Evolutionary conservation across 176 grass and related monocot species (phyloP), one percentile per base, ranked within the genome.

Genomic region (Alloteropsis semialata): DNA sequence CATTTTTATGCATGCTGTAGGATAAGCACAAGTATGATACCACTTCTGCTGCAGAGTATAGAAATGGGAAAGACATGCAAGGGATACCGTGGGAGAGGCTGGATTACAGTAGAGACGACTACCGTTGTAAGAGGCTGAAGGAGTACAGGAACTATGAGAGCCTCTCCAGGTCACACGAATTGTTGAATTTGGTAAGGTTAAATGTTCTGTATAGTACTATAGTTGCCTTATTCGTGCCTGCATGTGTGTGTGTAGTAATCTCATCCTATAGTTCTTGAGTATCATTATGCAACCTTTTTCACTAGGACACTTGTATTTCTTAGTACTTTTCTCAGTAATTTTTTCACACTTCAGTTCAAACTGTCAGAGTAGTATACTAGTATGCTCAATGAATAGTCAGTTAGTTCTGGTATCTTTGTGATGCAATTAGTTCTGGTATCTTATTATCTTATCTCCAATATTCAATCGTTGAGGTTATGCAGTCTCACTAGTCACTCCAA

Each of bases 81-180:
- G 92, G 84, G 22, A 91, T 94, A 82, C 81, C 84, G 1, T 94
- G 92, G 92, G 89, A 91, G 25, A 82, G 84, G 59, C 25, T 94
- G 53, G 69, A 85, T 18, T 84, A 89, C 73, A 69, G 53, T 8
- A 91, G 87, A 70, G 62, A 85, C 7, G 22, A 85, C 54, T 94
- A 94, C 32, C 92, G 92, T 71, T 37, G 84, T 43, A 72, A 71
- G 66, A 94, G 92, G 63, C 32, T 94, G 39, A 85, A 66, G 34
- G 81, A 76, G 30, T 93, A 90, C 68, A 82, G 72, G 49, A 93
- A 93, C 32, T 93, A 88, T 38, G 73, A 82, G 68, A 93, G 72
- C 78, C 34, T 88, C 57, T 36, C 54, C 24, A 75, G 69, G 49
- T 33, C 85, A 2, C 82, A 16, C 0, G 46, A 83, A 63, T 71